These are phyloP conservation scores for Piloderma croceum DNA, from an alignment of 768 basidiomycete species.

Conservation along the genomic window DNA sequence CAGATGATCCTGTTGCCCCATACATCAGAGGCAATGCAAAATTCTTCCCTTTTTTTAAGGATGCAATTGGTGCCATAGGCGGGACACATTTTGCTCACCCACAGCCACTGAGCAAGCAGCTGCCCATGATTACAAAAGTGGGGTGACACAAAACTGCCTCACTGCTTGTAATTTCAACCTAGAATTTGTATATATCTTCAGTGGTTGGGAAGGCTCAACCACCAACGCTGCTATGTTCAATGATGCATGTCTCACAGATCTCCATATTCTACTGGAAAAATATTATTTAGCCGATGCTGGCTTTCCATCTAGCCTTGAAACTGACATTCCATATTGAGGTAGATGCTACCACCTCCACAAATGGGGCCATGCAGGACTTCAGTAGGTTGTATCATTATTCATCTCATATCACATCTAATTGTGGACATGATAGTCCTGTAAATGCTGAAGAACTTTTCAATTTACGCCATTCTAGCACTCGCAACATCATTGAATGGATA, in stretches of 20 bases:
- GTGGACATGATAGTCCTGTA: conserved; percentile 8
- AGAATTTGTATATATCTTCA: conserved; percentile 31
- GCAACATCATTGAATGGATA: conserved; percentile 17
- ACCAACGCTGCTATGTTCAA: conserved; percentile 26
- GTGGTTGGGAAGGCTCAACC: conserved; percentile 37
- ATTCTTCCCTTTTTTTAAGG: conserved; percentile 29
- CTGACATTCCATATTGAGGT: conserved; percentile 33
- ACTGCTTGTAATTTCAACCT: conserved; percentile 30
- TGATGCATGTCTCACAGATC: conserved; percentile 20
- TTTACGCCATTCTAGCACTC: conserved; percentile 16
- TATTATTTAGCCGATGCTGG: not conserved
- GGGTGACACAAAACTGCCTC: conserved; percentile 26
- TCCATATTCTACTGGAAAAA: conserved; percentile 10
- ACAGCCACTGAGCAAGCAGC: conserved; percentile 9
- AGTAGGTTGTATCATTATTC: conserved; percentile 5
- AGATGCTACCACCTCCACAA: conserved; percentile 34
- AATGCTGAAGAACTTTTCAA: conserved; percentile 20
- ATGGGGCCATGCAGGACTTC: conserved; percentile 17
- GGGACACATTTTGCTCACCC: conserved; percentile 25
- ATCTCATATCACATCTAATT: too few relatives aligned
- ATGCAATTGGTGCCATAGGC: conserved; percentile 29
- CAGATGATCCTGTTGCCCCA: conserved; percentile 12
- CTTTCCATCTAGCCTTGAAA: conserved; percentile 23
- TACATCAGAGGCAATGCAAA: conserved; percentile 26
- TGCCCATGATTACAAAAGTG: conserved; percentile 19